phyloP scores from a whole-genome alignment of 2,329 filamentous ascomycete genomes.

The Curvularia lunata region DNA sequence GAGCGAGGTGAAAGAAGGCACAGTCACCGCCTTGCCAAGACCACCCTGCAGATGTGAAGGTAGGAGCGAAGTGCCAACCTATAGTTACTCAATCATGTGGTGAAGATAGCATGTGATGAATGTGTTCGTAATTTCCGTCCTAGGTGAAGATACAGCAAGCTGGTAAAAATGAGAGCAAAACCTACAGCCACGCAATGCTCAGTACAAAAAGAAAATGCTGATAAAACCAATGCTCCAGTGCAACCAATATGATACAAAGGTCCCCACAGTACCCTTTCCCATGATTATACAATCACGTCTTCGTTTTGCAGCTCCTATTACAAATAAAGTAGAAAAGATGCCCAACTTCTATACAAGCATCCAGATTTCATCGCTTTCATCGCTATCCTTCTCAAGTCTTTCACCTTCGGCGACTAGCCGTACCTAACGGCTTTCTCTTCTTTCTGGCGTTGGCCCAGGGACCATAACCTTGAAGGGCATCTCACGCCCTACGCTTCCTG shows the following conservation, averaged over 20 bases:
- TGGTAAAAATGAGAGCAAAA: background rate
- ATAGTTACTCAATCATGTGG: background rate
- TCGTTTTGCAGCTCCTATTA: background rate
- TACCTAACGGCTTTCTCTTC: conserved; percentile 38
- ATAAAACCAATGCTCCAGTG: background rate
- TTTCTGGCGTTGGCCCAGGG: conserved; percentile 36
- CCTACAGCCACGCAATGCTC: background rate
- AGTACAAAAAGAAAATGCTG: background rate
- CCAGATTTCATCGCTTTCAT: conserved; percentile 10
- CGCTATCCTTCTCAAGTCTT: background rate
- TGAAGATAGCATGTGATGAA: background rate
- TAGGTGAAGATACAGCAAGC: background rate
- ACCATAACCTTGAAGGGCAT: conserved; percentile 44
- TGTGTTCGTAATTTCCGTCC: background rate
- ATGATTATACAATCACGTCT: background rate
- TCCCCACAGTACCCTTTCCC: conserved; percentile 1
- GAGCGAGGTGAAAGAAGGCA: conserved; percentile 5
- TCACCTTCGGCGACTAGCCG: conserved; percentile 13
- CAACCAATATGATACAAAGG: conserved; percentile 12
- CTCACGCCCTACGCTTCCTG: conserved; percentile 21
- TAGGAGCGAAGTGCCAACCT: background rate
- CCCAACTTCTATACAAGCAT: conserved; percentile 1
- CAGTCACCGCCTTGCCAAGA: conserved; percentile 17
- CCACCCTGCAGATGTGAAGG: background rate
- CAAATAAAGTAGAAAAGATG: background rate